These are phyloP conservation scores for Choricystis sp. DNA, from an alignment of 139 green algal species.

Conservation along the genomic window DNA sequence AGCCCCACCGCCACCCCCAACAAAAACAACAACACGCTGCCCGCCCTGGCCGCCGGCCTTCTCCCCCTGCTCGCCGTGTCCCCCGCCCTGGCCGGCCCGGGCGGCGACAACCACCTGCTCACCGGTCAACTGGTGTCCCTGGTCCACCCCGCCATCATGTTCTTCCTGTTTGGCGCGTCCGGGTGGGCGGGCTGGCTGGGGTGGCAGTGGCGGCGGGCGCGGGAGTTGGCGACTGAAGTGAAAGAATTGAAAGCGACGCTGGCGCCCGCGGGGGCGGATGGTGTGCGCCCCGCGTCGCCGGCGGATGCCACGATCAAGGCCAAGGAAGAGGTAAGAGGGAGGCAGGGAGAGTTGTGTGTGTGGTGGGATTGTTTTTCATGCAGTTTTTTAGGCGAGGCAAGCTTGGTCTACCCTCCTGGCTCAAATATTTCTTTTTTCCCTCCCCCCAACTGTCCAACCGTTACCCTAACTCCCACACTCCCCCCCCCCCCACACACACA, in stretches of 20 bases:
- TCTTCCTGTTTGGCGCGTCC: constrained; percentile 51
- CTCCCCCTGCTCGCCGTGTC: background rate
- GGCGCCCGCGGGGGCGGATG: constrained; percentile 29
- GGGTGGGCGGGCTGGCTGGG: constrained; percentile 82
- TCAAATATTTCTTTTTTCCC: no score
- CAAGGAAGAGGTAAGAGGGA: constrained; percentile 69
- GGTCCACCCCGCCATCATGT: constrained; percentile 71
- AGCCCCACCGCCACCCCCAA: background rate
- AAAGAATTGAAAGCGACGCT: constrained; percentile 56
- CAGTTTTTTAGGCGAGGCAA: no score
- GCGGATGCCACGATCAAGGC: constrained; percentile 33
- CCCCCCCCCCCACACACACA: no score
- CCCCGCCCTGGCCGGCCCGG: background rate
- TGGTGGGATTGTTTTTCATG: background rate
- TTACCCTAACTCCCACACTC: no score
- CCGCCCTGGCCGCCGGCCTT: background rate
- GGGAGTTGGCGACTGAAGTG: constrained; percentile 45
- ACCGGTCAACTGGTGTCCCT: constrained; percentile 25
- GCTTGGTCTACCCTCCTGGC: no score
- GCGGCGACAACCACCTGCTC: constrained; percentile 2
- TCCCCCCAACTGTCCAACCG: no score
- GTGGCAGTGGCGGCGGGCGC: constrained; percentile 55
- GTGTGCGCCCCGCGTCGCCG: constrained; percentile 24
- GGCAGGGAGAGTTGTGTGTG: background rate
- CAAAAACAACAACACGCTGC: background rate